Evolutionary conservation across 2,329 filamentous ascomycete species (phyloP), one percentile per base, ranked within the genome.

Genomic region (Aureobasidium sp.): DNA sequence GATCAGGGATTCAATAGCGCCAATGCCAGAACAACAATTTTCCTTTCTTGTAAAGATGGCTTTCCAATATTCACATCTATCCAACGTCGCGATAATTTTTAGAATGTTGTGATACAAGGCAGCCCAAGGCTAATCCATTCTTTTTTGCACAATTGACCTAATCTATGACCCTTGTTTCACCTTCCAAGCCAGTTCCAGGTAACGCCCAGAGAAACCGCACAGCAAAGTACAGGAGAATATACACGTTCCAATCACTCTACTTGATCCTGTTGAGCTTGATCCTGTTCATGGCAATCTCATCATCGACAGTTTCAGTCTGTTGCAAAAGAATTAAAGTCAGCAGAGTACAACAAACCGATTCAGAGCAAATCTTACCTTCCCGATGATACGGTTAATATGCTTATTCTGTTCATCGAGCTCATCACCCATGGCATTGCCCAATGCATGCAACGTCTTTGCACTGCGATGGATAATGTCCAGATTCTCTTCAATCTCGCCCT

Each of bases 371-470:
- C 29, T 6, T 71, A 86, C 86, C 85, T 94, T 94, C 60, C 74
- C 74, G 59, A 80, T 86, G 64, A 96, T 88, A 55, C 83, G 79
- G 57, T 86, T 84, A 63, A 95, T 85, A 63, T 84, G 78, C 62
- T 79, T 78, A 70, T 94, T 94, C 72, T 94, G 87, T 55, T 79
- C 73, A 57, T 88, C 83, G 21, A 93, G 78, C 66, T 93, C 88
- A 41, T 79, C 74, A 42, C 84, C 85, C 64, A 89, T 90, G 40
- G 85, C 86, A 60, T 78, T 75, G 14, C 86, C 87, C 19, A 93
- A 74, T 58, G 78, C 74, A 63, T 94, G 90, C 66, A 95, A 73
- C 59, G 85, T 79, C 55, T 78, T 77, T 10, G 86, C 85, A 54
- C 80, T 80, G 54, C 77, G 76, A 53, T 78, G 70, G 32, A 86